Base-by-base conservation (phyloP, 805 yeast species). In the Teunomyces stri region DNA sequence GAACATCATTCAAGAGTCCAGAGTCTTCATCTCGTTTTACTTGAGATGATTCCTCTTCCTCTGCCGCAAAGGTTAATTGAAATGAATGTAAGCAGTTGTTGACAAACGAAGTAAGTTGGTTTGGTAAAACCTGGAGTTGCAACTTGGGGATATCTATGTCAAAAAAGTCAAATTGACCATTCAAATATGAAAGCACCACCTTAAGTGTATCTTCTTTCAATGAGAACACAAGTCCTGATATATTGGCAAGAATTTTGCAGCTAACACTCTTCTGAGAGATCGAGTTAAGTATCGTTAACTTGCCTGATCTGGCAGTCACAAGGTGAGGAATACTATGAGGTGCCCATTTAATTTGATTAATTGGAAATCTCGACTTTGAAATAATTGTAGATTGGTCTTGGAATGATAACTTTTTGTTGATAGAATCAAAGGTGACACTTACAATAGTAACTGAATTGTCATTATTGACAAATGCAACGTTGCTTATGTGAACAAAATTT, bases 21-120 rank as follows among this genome's bases (percentile, higher is more conserved):
- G 4, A 16, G 6, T 22, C 35, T 21, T 38, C 35, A 20, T 45
- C 41, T 21, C 22, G 18, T 43, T 27, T 35, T 21, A 28, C 43
- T 5, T 45, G 40, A 16, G 25, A 20, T 5, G 44, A 44, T 25
- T 39, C 47, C 25, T 51, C 58, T 5, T 47, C 59, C 4, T 40
- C 50, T 10, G 46, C 42, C 5, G 63, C 52, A 28, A 59, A 56
- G 3, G 48, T 46, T 18, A 62, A 35, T 42, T 61, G 66, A 45
- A 47, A 61, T 6, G 58, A 56, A 45, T 57, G 53, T 16, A 66
- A 47, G 13, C 51, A 45, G 37, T 52, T 62, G 11, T 47, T 45
- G 6, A 62, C 56, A 46, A 64, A 60, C 5, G 52, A 49, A 9
- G 50, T 42, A 20, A 63, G 46, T 28, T 40, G 38, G 12, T 49